These are phyloP conservation scores for Fusarium nisikadoi DNA, from an alignment of 2,329 filamentous ascomycete species.

Conservation along the genomic window DNA sequence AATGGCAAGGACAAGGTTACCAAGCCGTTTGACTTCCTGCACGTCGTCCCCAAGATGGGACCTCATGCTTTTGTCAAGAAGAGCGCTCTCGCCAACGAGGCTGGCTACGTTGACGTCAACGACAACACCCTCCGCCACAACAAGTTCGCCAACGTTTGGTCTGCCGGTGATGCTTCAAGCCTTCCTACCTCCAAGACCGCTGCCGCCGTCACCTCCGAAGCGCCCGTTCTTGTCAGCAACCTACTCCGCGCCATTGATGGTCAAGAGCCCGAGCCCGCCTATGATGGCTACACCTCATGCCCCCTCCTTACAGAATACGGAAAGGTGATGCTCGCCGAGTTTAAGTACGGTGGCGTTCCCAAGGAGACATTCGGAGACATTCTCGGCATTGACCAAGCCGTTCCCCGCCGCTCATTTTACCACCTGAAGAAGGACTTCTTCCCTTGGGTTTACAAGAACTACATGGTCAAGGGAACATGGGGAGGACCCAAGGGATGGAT, in stretches of 20 bases:
- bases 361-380: slow-evolving; percentile 69
- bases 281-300: slow-evolving; percentile 68
- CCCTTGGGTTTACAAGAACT: slow-evolving; percentile 71
- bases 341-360: slow-evolving; percentile 71
- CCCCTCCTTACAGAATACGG: slow-evolving; percentile 66
- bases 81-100: slow-evolving; percentile 64
- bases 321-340: slow-evolving; percentile 72
- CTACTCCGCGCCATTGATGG: slow-evolving; percentile 58
- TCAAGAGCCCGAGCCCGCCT: slow-evolving; percentile 55
- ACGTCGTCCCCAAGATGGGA: slow-evolving; percentile 69
- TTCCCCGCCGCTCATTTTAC: slow-evolving; percentile 67
- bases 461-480: slow-evolving; percentile 71
- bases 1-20: slow-evolving; percentile 57
- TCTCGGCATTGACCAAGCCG: slow-evolving; percentile 67
- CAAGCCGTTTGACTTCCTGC: slow-evolving; percentile 64
- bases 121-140: slow-evolving; percentile 63
- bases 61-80: slow-evolving; percentile 64
- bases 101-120: slow-evolving; percentile 68
- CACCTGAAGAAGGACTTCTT: slow-evolving; percentile 75
- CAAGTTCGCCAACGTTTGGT: slow-evolving; percentile 68
- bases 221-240: slow-evolving; percentile 62
- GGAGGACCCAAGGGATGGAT: slow-evolving; percentile 66
- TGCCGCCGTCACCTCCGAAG: slow-evolving; percentile 63
- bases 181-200: slow-evolving; percentile 68
- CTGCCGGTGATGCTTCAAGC: slow-evolving; percentile 67